Evolutionary conservation across 2,329 filamentous ascomycete genomes (phyloP), one percentile per base, ranked within the genome.

Genomic region (Fusarium siculi): DNA sequence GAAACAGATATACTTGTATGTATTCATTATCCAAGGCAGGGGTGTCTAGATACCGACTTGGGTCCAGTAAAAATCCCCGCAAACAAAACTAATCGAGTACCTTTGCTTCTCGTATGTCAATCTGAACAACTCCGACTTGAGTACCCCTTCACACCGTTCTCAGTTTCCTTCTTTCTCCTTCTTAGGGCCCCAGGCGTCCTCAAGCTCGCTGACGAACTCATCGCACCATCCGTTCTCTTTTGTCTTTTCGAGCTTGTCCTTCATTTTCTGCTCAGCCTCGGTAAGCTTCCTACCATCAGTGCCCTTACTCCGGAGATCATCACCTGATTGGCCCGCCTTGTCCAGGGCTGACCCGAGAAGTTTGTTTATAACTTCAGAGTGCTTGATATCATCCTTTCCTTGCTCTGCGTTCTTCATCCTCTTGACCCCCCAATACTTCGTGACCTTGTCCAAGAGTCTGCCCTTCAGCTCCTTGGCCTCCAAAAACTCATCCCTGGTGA

Each of bases 181-280:
- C 30, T 46, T 16, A 23, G 42, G n/a, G 16, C 52, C 28, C 65
- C 46, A 47, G 11, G 49, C 44, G 3, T 55, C 23, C 25, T 46
- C 19, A 19, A 70, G 44, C 19, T 25, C 44, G 12, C n/a, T 34
- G 12, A 60, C 39, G 34, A 70, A 70, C 39, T 67, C 44, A 8
- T 67, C 21, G 28, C 68, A 71, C 68, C 68, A 71, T 34, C 67
- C 67, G 34, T 71, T 40, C 32, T 58, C 23, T 39, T 71, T 67
- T 21, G 62, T 36, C 40, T 67, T 14, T 16, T 54, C 16, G 9
- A 58, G 32, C 46, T 71, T 71, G 9, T 44, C n/a, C 15, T 58
- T 23, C 28, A 71, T 23, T n/a, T 58, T 40, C 14, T 47, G 21
- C 16, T 64, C 28, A 21, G 30, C 53, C 39, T 19, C 47, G 18